phyloP scores from a whole-genome alignment of 768 basidiomycete species.

The Trametopsis cervina region DNA sequence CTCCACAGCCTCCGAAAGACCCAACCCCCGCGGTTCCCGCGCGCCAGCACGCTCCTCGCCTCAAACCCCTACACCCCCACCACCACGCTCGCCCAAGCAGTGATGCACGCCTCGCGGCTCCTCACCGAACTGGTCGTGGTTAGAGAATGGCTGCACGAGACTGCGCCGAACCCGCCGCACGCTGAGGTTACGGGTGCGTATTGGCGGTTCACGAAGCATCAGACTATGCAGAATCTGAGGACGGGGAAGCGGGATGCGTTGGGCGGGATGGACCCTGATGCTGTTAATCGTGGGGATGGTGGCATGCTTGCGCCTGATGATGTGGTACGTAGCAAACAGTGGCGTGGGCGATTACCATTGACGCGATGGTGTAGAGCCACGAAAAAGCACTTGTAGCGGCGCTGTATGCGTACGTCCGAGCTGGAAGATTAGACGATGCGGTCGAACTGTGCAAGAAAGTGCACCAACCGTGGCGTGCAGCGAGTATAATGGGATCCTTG shows the following conservation, averaged over 20 bases:
- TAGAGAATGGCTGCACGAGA: constrained; percentile 86
- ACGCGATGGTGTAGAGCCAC: constrained; percentile 55
- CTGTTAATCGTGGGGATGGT: constrained; percentile 51
- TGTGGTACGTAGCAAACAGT: constrained; percentile 45
- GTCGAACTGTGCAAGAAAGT: constrained; percentile 74
- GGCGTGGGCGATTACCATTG: too few species aligned
- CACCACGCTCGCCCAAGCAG: constrained; percentile 63
- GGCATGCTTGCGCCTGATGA: constrained; percentile 67
- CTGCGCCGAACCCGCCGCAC: constrained; percentile 50
- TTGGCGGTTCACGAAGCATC: constrained; percentile 77
- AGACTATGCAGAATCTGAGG: constrained; percentile 55
- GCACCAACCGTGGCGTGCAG: constrained; percentile 89
- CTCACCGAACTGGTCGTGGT: constrained; percentile 74
- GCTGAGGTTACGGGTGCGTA: constrained; percentile 75
- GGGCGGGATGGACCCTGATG: constrained; percentile 77
- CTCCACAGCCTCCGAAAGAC: constrained; percentile 59
- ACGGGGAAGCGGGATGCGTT: constrained; percentile 44
- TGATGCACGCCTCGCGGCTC: constrained; percentile 59
- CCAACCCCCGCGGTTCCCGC: constrained; percentile 36
- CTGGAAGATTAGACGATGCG: constrained; percentile 81
- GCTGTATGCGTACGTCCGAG: constrained; percentile 75
- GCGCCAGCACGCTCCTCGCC: constrained; percentile 49
- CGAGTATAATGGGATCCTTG: constrained; percentile 77
- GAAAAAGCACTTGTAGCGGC: constrained; percentile 74
- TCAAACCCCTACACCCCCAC: constrained; percentile 82